Percentiles rank a stretch among this genome's conserved stretches.
Evolutionary conservation across 2,329 filamentous ascomycete species (phyloP).

Genomic region (Trichoderma guizhouense): DNA sequence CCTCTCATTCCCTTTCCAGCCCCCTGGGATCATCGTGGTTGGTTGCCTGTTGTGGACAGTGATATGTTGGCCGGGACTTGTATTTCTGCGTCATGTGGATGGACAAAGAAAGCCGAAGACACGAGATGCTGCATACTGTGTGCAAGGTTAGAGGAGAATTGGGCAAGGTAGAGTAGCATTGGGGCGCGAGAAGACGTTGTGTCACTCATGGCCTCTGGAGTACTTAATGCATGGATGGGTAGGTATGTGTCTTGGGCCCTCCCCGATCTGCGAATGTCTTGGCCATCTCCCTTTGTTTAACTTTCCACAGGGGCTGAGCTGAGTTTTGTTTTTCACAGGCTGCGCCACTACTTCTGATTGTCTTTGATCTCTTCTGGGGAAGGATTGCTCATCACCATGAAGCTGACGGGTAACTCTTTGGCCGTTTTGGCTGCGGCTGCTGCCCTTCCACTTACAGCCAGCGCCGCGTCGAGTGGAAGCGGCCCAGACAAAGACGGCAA

Average conservation of each 20-base stretch:
- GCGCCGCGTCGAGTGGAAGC: constrained; percentile 18
- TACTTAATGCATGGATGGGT: neutral
- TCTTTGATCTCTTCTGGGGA: neutral
- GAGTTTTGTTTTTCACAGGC: neutral
- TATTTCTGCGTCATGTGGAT: constrained; percentile 8
- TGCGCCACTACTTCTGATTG: neutral
- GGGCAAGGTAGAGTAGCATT: neutral
- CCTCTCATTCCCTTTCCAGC: neutral
- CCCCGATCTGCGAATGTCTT: neutral
- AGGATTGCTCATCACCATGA: constrained; percentile 23
- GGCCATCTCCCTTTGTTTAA: neutral
- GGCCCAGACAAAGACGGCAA: constrained; percentile 60
- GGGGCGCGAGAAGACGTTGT: neutral
- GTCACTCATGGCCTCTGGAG: neutral
- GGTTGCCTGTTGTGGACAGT: constrained; percentile 4
- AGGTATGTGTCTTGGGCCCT: neutral
- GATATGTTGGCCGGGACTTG: constrained; percentile 6
- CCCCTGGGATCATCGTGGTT: constrained; percentile 13
- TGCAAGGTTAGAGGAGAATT: neutral
- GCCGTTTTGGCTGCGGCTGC: constrained; percentile 21
- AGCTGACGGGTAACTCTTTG: constrained; percentile 20
- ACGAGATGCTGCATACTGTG: neutral
- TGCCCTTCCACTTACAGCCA: constrained; percentile 19
- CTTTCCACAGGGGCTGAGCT: neutral
- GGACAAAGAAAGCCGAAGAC: neutral